These are phyloP conservation scores for Cadophora malorum DNA, from an alignment of 2,329 filamentous ascomycete genomes.

Conservation along the genomic window DNA sequence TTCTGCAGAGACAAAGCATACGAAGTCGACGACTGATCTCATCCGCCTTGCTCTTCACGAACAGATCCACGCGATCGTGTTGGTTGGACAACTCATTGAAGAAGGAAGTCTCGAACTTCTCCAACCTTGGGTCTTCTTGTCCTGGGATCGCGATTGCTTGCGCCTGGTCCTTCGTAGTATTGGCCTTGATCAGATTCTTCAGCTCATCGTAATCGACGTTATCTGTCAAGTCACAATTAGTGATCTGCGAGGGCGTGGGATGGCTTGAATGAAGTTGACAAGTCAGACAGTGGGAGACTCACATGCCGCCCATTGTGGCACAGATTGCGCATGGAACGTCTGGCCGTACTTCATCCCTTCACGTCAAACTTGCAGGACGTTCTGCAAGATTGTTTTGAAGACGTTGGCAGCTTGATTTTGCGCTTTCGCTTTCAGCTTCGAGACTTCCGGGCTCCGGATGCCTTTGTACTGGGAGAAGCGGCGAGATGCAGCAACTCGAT, in stretches of 20 bases:
- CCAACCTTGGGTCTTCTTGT: constrained; percentile 63
- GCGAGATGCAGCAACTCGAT: not conserved
- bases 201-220: constrained; percentile 91
- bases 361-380: constrained; percentile 17
- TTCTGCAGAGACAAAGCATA: constrained; percentile 49
- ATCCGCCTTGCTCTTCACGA: constrained; percentile 79
- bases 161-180: constrained; percentile 75
- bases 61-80: constrained; percentile 78
- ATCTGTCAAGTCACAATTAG: constrained; percentile 54
- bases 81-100: constrained; percentile 74
- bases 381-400: constrained; percentile 1
- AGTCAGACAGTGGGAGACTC: constrained; percentile 44
- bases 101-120: constrained; percentile 73
- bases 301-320: constrained; percentile 84
- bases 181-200: constrained; percentile 82
- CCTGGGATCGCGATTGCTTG: constrained; percentile 78
- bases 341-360: constrained; percentile 76
- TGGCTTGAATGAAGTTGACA: constrained; percentile 4
- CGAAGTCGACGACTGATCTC: constrained; percentile 75
- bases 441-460: constrained; percentile 9
- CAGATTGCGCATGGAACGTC: constrained; percentile 75
- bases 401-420: not conserved
- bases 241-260: constrained; percentile 17
- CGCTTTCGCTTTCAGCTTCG: not conserved
- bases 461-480: constrained; percentile 15